These are phyloP conservation scores for Coemansia sp. DNA, from an alignment of 192 early-diverging fungal species.

Conservation along the genomic window DNA sequence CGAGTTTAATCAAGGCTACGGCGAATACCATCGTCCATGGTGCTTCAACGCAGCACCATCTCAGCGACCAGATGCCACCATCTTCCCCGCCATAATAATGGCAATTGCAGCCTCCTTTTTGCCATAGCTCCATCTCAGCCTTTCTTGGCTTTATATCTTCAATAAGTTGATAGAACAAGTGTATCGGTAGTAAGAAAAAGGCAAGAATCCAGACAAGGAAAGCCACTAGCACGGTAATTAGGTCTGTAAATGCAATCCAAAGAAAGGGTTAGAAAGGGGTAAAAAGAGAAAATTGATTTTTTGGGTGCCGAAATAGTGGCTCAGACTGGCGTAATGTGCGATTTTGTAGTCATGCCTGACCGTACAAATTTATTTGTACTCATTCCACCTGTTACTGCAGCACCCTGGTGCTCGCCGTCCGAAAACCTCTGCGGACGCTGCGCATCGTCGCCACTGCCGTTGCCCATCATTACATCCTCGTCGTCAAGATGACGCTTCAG, in stretches of 20 bases:
- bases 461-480: conserved; percentile 17
- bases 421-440: conserved; percentile 19
- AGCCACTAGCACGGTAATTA: neutral
- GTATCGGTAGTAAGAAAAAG: neutral
- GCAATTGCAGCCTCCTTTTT: neutral
- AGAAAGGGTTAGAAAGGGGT: neutral
- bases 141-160: neutral
- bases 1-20: neutral
- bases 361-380: conserved; percentile 38
- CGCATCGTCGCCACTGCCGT: conserved; percentile 18
- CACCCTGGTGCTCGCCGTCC: conserved; percentile 20
- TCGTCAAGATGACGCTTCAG: conserved; percentile 48
- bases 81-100: neutral
- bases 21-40: neutral
- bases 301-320: neutral
- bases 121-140: neutral
- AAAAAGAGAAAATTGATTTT: neutral
- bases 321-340: conserved; percentile 28
- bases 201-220: neutral
- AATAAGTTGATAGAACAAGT: neutral
- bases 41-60: neutral
- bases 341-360: conserved; percentile 24
- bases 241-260: conserved; percentile 1
- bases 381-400: conserved; percentile 10
- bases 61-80: neutral